Conservation (phyloP, 192 early-diverging fungal genomes). For the Coemansia sp. region DNA sequence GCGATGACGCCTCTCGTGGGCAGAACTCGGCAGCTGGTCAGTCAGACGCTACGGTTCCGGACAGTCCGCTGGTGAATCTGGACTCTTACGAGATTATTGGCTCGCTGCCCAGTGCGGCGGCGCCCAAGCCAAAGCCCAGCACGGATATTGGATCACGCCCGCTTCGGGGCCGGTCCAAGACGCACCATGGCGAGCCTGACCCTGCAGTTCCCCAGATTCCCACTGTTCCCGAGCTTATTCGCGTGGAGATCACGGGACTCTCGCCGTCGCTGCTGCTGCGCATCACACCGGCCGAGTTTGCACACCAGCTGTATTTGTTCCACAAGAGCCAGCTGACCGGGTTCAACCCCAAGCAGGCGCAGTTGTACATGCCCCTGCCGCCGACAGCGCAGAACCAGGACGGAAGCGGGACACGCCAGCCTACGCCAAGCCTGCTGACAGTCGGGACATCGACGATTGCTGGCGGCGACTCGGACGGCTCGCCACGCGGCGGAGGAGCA, state of each 20-base stretch:
- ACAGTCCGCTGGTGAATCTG: constrained; percentile 17
- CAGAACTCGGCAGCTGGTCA: constrained; percentile 3
- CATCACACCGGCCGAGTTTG: constrained; percentile 60
- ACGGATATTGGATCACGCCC: constrained; percentile 13
- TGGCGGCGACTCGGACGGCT: constrained; percentile 2
- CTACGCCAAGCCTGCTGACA: constrained; percentile 31
- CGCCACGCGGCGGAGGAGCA: not conserved
- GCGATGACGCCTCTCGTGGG: constrained; percentile 7
- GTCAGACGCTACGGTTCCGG: not conserved
- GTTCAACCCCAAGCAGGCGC: constrained; percentile 39
- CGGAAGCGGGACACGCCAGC: constrained; percentile 4
- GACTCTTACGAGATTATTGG: constrained; percentile 36
- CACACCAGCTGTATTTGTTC: constrained; percentile 69
- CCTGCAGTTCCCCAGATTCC: constrained; percentile 43
- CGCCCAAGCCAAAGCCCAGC: constrained; percentile 5
- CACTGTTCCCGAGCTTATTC: constrained; percentile 45
- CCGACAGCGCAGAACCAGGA: not conserved
- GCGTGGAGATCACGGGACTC: constrained; percentile 61
- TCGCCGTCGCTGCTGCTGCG: constrained; percentile 63
- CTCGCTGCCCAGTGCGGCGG: constrained; percentile 4
- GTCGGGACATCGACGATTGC: constrained; percentile 10
- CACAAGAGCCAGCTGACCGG: constrained; percentile 52
- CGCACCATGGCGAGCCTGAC: constrained; percentile 43
- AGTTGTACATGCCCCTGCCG: constrained; percentile 35
- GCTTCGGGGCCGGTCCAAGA: constrained; percentile 40